phyloP scores from a whole-genome alignment of 495 filamentous ascomycete genomes.

The Evernia prunastri region DNA sequence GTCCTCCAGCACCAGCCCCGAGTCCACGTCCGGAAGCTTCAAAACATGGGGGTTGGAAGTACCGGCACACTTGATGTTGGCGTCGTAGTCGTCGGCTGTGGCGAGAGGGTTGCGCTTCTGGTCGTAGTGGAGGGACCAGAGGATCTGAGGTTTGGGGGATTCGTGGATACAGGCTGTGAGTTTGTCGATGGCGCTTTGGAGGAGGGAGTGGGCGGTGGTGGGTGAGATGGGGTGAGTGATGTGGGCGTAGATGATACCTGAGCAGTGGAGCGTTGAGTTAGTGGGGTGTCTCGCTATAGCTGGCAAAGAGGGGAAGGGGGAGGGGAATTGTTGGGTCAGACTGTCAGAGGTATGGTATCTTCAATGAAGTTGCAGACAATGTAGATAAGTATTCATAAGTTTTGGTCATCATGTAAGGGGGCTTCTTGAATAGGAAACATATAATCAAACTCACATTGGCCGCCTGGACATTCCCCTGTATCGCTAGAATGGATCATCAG shows the following conservation, averaged over 20 bases:
- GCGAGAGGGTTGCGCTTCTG: constrained; percentile 35
- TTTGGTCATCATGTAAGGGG: constrained; percentile 62
- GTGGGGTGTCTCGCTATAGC: constrained; percentile 19
- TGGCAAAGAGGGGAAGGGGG: constrained; percentile 17
- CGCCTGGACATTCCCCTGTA: constrained; percentile 76
- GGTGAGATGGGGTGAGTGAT: constrained; percentile 35
- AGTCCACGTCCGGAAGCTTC: constrained; percentile 46
- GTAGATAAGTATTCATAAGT: constrained; percentile 93
- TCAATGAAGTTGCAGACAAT: constrained; percentile 89
- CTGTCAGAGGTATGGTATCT: constrained; percentile 76
- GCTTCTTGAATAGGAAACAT: constrained; percentile 16
- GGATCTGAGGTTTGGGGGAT: constrained; percentile 32
- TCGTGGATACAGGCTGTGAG: constrained; percentile 43
- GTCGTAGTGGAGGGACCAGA: constrained; percentile 61
- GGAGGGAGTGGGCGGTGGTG: constrained; percentile 33
- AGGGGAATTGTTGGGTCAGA: constrained; percentile 59
- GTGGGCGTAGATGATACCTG: constrained; percentile 67
- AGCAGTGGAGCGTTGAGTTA: constrained; percentile 10
- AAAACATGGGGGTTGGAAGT: constrained; percentile 30
- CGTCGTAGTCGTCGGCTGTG: constrained; percentile 20
- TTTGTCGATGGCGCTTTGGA: constrained; percentile 49
- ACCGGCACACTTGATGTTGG: constrained; percentile 29
- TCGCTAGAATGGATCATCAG: constrained; percentile 75
- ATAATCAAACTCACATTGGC: constrained; percentile 71
- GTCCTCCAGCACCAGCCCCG: constrained; percentile 67